Evolutionary conservation across 805 yeast genomes (phyloP), one percentile per base, ranked within the genome.

Genomic region (Candida germanica): DNA sequence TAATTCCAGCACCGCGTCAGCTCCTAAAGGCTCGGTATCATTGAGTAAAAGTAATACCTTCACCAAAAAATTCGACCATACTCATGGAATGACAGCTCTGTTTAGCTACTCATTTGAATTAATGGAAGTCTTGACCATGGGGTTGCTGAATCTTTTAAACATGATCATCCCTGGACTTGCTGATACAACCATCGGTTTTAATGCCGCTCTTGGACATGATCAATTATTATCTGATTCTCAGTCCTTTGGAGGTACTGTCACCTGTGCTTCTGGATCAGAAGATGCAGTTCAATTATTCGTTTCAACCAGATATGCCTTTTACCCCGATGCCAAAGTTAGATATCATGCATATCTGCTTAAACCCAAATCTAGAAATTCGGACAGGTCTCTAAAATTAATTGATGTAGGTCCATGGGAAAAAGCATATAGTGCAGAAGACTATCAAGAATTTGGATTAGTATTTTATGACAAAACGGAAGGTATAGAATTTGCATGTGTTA

Each of bases 401-500:
- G 34, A 26, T 4, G 17, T 15, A 9, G 21, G 29, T 8, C 35
- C 28, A 6, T 44, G 48, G 48, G 32, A 23, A 13, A 29, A 29
- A 9, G 30, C 43, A 2, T 28, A 29, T 11, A 26, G 36, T 31
- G 35, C 42, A 7, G 29, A 33, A 11, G 12, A 31, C 4, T 36
- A 26, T 18, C 35, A 32, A 5, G 33, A 44, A 25, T 42, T 35
- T 6, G 49, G 49, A 3, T 15, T 44, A 5, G 38, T 44, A 8
- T 35, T 26, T 9, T 44, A 35, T 28, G 44, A 44, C 26, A 35
- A 44, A 20, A 15, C 38, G 6, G 15, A 29, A 18, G 49, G 46
- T 1, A 25, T 35, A 15, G 49, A 38, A 14, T 42, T 35, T 31
- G 31, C 42, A 10, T 44, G 49, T 39, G 45, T 42, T 3, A 42